Conservation (phyloP, 176 grass and related monocot genomes). For the Phragmites australis region DNA sequence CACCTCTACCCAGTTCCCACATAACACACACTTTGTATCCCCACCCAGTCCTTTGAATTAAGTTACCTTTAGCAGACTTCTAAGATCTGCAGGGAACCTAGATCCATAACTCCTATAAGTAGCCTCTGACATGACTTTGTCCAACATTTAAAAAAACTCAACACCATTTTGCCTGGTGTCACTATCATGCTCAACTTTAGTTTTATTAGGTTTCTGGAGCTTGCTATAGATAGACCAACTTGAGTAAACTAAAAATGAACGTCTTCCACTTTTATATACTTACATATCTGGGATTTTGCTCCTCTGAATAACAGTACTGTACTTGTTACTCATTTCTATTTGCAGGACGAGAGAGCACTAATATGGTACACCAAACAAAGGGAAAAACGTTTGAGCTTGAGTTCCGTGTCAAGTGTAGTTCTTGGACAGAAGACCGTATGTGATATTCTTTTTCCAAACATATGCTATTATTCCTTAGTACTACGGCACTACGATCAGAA, state of each 20-base stretch:
- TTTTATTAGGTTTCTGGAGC: not conserved
- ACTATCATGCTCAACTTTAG: not conserved
- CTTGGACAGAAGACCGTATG: conserved; percentile 92
- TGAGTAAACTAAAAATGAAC: conserved; percentile 9
- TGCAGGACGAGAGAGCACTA: conserved; percentile 85
- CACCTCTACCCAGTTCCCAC: too few species aligned
- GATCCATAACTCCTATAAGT: not conserved
- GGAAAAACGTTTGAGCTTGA: conserved; percentile 76
- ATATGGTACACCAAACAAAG: conserved; percentile 87
- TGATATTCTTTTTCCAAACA: conserved; percentile 8
- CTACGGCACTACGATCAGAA: not conserved
- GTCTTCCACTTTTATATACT: not conserved
- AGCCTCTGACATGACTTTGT: not conserved
- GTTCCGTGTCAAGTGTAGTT: conserved; percentile 66
- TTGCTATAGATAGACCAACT: not conserved
- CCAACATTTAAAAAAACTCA: not conserved
- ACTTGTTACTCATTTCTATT: conserved; percentile 9
- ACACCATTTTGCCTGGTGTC: not conserved
- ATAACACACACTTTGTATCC: not conserved
- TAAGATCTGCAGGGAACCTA: not conserved
- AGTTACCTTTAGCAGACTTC: not conserved
- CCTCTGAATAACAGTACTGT: conserved; percentile 12
- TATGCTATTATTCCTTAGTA: conserved; percentile 20
- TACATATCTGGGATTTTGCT: not conserved
- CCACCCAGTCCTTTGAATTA: not conserved